Evolutionary conservation across 139 green algal genomes (phyloP).

Genomic region (Chlorella vulgaris): DNA sequence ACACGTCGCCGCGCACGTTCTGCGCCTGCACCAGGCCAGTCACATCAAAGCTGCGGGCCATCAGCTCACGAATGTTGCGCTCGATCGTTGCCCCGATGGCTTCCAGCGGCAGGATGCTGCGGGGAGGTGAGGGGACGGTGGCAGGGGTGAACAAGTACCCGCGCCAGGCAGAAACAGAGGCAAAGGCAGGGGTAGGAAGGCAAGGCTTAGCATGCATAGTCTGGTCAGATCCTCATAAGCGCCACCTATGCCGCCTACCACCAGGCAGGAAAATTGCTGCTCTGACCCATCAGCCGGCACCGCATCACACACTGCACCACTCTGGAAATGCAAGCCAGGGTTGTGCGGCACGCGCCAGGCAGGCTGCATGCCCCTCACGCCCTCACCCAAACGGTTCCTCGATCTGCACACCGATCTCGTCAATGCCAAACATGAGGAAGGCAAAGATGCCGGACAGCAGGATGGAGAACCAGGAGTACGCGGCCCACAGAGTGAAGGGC

Average conservation of each 20-base stretch:
- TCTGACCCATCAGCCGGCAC: too few species aligned
- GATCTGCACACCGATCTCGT: slow-evolving; percentile 80
- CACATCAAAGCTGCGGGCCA: slow-evolving; percentile 18
- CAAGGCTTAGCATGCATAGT: too few species aligned
- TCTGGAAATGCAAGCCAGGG: too few species aligned
- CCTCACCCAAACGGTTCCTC: slow-evolving; percentile 48
- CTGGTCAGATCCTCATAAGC: too few species aligned
- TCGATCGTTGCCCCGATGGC: slow-evolving; percentile 41
- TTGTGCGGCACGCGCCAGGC: too few species aligned
- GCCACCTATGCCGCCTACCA: too few species aligned
- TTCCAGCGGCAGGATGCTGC: slow-evolving; percentile 54
- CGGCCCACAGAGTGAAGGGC: slow-evolving; percentile 65
- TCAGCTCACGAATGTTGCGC: slow-evolving; percentile 39
- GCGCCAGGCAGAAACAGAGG: not conserved
- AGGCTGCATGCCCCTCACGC: not conserved
- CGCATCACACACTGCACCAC: too few species aligned
- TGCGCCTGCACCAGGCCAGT: not conserved
- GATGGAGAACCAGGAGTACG: slow-evolving; percentile 67
- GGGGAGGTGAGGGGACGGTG: too few species aligned
- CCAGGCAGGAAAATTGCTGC: too few species aligned
- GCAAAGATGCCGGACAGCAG: slow-evolving; percentile 59
- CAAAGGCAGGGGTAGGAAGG: too few species aligned
- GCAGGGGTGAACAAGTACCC: too few species aligned
- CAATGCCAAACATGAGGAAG: slow-evolving; percentile 84
- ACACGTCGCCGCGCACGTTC: not conserved